Conservation (phyloP, 371 early-diverging fungal genomes). For the Basidiobolus meristosporus region DNA sequence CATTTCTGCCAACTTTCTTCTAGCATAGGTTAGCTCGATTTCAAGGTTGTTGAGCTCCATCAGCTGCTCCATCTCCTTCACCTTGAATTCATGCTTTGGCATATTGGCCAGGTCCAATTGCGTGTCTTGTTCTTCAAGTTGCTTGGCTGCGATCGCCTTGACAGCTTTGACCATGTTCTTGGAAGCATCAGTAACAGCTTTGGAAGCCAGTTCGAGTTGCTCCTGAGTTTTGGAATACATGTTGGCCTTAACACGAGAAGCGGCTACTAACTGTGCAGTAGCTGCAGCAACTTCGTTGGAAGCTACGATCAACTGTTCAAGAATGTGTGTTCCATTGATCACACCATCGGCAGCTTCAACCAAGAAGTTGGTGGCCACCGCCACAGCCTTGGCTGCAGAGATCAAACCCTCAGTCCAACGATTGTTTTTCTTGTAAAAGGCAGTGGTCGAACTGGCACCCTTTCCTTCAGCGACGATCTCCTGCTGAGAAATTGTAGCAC, state of each 20-base stretch:
- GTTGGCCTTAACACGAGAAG: slow-evolving; percentile 91
- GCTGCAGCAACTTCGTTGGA: slow-evolving; percentile 91
- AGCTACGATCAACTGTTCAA: slow-evolving; percentile 90
- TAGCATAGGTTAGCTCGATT: slow-evolving; percentile 69
- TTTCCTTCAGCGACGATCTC: slow-evolving; percentile 91
- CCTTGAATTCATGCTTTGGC: slow-evolving; percentile 82
- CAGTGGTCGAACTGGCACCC: slow-evolving; percentile 60
- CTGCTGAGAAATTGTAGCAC: slow-evolving; percentile 86
- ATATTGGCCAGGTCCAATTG: slow-evolving; percentile 58
- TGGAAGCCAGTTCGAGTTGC: slow-evolving; percentile 77
- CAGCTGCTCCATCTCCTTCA: slow-evolving; percentile 93
- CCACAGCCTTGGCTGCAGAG: slow-evolving; percentile 91
- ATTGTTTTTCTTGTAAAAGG: slow-evolving; percentile 96
- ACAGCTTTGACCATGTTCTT: slow-evolving; percentile 82
- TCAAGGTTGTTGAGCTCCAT: slow-evolving; percentile 87
- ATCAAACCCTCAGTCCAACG: slow-evolving; percentile 97
- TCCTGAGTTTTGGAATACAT: slow-evolving; percentile 89
- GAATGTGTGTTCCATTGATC: slow-evolving; percentile 69
- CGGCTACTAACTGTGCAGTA: slow-evolving; percentile 90
- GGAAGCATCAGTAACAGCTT: slow-evolving; percentile 80
- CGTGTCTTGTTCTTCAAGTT: slow-evolving; percentile 27
- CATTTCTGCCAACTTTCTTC: slow-evolving; percentile 82
- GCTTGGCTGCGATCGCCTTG: slow-evolving; percentile 59
- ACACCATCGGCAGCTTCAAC: slow-evolving; percentile 94
- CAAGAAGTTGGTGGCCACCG: slow-evolving; percentile 70